Percentiles rank a stretch among this genome's conserved stretches.
Conservation (phyloP, 495 filamentous ascomycete genomes). For the Aspergillus avenaceus region DNA sequence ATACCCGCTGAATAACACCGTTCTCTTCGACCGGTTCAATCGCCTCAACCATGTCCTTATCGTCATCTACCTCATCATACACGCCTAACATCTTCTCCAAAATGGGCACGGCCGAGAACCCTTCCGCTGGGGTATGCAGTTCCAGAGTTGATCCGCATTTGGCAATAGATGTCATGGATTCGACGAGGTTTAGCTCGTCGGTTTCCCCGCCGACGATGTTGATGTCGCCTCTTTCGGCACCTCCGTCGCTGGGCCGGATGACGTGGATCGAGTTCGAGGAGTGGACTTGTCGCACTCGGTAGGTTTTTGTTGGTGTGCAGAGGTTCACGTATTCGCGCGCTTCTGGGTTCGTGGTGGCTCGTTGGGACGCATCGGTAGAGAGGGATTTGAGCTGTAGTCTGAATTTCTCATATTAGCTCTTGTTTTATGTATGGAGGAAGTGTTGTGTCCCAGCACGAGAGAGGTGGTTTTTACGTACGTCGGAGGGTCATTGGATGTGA, state of each 20-base stretch:
- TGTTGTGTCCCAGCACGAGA: neutral
- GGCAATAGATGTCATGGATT: conserved; percentile 56
- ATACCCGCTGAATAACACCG: conserved; percentile 20
- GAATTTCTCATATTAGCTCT: neutral
- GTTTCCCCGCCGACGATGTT: conserved; percentile 24
- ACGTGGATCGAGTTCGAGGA: conserved; percentile 85
- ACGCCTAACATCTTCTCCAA: conserved; percentile 31
- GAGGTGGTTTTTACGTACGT: conserved; percentile 46
- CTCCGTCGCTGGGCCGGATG: conserved; percentile 47
- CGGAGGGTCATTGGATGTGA: conserved; percentile 58
- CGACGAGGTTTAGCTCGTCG: conserved; percentile 30
- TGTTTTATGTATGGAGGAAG: neutral
- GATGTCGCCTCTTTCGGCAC: conserved; percentile 25
- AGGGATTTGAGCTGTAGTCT: conserved; percentile 67
- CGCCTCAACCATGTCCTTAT: neutral
- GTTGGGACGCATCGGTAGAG: neutral
- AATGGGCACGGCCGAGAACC: conserved; percentile 30
- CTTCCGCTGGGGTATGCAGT: conserved; percentile 36
- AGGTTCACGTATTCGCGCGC: conserved; percentile 64
- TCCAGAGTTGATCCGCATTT: conserved; percentile 74
- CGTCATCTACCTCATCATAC: conserved; percentile 22
- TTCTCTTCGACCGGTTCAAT: neutral
- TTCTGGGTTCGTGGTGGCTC: conserved; percentile 14
- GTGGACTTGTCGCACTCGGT: conserved; percentile 81
- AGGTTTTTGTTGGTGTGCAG: conserved; percentile 65